These are phyloP conservation scores for Gloeostereum incarnatum DNA, from an alignment of 768 basidiomycete genomes.

Conservation along the genomic window DNA sequence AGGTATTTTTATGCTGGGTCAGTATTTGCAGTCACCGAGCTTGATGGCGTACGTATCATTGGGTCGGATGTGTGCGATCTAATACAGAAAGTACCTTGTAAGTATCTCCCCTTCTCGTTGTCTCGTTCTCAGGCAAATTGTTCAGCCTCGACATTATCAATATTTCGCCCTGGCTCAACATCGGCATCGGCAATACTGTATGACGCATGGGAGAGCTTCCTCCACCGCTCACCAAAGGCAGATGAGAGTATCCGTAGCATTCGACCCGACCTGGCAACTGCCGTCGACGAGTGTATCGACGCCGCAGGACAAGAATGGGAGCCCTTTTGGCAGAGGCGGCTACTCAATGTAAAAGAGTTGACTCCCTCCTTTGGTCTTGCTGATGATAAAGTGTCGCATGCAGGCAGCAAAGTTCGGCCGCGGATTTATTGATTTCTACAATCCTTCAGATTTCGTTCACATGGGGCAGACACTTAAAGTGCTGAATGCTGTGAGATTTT, in stretches of 20 bases:
- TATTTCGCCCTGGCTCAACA: slow-evolving; percentile 90
- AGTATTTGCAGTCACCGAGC: slow-evolving; percentile 74
- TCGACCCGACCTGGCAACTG: slow-evolving; percentile 73
- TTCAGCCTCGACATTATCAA: slow-evolving; percentile 65
- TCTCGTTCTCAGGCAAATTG: not conserved
- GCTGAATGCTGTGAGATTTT: slow-evolving; percentile 84
- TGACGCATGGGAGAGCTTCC: slow-evolving; percentile 88
- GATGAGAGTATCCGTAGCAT: slow-evolving; percentile 90
- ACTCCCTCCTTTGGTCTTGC: not conserved
- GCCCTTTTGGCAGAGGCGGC: slow-evolving; percentile 76
- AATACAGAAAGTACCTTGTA: slow-evolving; percentile 90
- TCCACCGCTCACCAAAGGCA: slow-evolving; percentile 76
- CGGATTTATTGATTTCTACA: slow-evolving; percentile 87
- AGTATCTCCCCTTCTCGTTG: slow-evolving; percentile 11
- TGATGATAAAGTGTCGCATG: not conserved
- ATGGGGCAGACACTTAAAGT: slow-evolving; percentile 94
- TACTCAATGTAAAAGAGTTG: slow-evolving; percentile 65
- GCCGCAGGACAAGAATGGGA: slow-evolving; percentile 93
- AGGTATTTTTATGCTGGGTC: slow-evolving; percentile 79
- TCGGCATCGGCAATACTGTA: slow-evolving; percentile 87
- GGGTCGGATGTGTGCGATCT: slow-evolving; percentile 77
- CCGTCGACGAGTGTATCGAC: slow-evolving; percentile 88
- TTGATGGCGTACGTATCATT: slow-evolving; percentile 84
- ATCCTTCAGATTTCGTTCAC: slow-evolving; percentile 84
- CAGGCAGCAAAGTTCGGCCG: slow-evolving; percentile 97